phyloP scores from a whole-genome alignment of 192 early-diverging fungal genomes.

The Jimgerdemannia flammicorona region DNA sequence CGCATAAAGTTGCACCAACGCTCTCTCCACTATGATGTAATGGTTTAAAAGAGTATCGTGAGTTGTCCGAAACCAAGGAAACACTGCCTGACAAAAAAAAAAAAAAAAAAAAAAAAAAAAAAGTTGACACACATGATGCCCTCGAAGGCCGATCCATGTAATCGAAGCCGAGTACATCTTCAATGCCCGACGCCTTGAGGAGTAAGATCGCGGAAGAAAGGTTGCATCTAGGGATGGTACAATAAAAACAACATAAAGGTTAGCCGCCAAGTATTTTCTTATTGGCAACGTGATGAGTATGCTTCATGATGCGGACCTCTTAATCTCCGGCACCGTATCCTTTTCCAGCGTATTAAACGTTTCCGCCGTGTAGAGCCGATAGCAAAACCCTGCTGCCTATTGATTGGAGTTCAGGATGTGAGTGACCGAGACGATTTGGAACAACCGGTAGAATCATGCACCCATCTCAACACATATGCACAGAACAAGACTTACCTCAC shows the following conservation, averaged over 20 bases:
- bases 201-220: conserved; percentile 79
- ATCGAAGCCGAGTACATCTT: conserved; percentile 88
- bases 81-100: background rate
- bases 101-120: background rate
- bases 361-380: conserved; percentile 88
- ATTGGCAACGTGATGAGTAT: too few species aligned
- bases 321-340: conserved; percentile 89
- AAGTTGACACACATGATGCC: conserved; percentile 39
- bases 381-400: conserved; percentile 81
- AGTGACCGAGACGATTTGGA: background rate
- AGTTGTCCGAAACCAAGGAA: too few species aligned
- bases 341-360: conserved; percentile 71
- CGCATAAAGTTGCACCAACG: conserved; percentile 86
- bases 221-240: conserved; percentile 59
- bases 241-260: background rate
- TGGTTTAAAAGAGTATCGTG: background rate
- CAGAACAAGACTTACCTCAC: conserved; percentile 58
- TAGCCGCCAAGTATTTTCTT: background rate
- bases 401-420: conserved; percentile 2
- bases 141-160: conserved; percentile 92
- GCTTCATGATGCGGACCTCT: conserved; percentile 18
- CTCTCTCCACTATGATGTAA: conserved; percentile 56
- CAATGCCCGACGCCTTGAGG: conserved; percentile 89
- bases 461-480: background rate
- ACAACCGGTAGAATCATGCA: background rate